A percentile compares a stretch with the other conserved stretches of the same genome.
These are phyloP conservation scores for Lipomyces spencermartinsiae DNA, from an alignment of 805 yeast species.

Conservation along the genomic window DNA sequence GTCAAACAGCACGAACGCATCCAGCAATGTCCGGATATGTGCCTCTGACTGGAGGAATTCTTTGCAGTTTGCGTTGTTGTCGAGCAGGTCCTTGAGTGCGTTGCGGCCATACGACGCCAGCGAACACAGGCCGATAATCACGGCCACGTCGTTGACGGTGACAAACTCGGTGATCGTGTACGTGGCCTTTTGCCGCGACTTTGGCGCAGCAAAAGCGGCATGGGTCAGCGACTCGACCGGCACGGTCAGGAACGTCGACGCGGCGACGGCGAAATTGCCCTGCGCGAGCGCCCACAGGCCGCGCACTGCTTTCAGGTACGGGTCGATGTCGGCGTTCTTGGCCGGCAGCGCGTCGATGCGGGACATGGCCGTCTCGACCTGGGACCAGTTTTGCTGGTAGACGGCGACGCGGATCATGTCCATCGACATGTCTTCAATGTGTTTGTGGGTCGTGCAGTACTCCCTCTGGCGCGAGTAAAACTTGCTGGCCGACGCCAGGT, in stretches of 20 bases:
- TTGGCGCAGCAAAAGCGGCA: neutral
- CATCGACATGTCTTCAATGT: constrained; percentile 32
- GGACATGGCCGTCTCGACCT: constrained; percentile 25
- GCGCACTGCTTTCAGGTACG: constrained; percentile 24
- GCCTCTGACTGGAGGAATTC: constrained; percentile 30
- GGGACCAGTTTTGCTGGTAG: constrained; percentile 32
- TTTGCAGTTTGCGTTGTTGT: constrained; percentile 28
- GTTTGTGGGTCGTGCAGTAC: constrained; percentile 36
- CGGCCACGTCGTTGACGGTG: constrained; percentile 27
- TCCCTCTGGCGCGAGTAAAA: constrained; percentile 31
- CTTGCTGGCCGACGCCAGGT: constrained; percentile 28
- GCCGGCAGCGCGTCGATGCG: constrained; percentile 25
- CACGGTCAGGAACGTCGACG: constrained; percentile 13
- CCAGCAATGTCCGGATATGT: constrained; percentile 32
- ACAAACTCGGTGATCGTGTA: constrained; percentile 27
- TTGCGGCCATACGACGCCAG: constrained; percentile 30
- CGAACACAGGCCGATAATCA: constrained; percentile 29
- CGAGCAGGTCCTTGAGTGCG: constrained; percentile 21
- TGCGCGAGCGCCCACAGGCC: constrained; percentile 24
- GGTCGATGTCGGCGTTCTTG: constrained; percentile 17
- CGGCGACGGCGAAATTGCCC: constrained; percentile 23
- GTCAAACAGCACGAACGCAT: constrained; percentile 30
- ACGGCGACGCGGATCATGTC: constrained; percentile 33
- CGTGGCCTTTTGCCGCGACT: constrained; percentile 1
- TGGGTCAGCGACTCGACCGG: constrained; percentile 13